Evolutionary conservation across 2,329 filamentous ascomycete species (phyloP), one percentile per base, ranked within the genome.

Genomic region (Knufia petricola): DNA sequence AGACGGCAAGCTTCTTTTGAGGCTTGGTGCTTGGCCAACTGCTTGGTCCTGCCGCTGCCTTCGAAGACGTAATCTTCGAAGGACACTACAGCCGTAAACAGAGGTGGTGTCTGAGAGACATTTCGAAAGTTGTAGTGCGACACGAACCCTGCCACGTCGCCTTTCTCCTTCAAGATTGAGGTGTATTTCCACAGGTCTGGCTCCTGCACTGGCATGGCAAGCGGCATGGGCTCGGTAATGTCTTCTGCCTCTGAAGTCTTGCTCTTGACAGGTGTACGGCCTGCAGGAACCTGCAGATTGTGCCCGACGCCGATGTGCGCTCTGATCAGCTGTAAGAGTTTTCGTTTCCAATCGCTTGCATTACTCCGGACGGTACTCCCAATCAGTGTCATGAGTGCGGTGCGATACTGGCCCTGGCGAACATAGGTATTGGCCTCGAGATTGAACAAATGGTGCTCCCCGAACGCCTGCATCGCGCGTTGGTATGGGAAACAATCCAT

Each of bases 401-500:
- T 39, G 21, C 36, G 39, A 23, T 42, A 26, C 19, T 42, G 19
- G 20, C 20, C 19, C 20, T 42, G 39, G 24, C 9, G 20, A 24
- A 26, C 20, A 26, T 42, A 26, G 10, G 20, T 12, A 21, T 26
- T 42, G 19, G 39, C 20, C 9, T 26, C 20, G 9, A 26, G 19
- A 42, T 42, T 42, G 20, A 26, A 42, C 19, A 42, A 26, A 21
- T 21, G 19, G 20, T 42, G 20, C 39, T 42, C 39, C 24, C 24
- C 39, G 39, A 21, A 42, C 24, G 39, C 39, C 20, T 42, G 19
- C 8, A 42, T 24, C 39, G 24, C 24, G 39, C 20, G 10, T 26
- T 42, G 19, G 20, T 24, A 42, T 26, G 39, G 19, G 20, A 42
- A 42, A n/a, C 39, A 12, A n/a, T 42, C 19, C 39, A 42, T 24